Percentiles rank a stretch among this genome's conserved stretches.
phyloP scores from a whole-genome alignment of 2,329 filamentous ascomycete species.

The Fusarium coicis region DNA sequence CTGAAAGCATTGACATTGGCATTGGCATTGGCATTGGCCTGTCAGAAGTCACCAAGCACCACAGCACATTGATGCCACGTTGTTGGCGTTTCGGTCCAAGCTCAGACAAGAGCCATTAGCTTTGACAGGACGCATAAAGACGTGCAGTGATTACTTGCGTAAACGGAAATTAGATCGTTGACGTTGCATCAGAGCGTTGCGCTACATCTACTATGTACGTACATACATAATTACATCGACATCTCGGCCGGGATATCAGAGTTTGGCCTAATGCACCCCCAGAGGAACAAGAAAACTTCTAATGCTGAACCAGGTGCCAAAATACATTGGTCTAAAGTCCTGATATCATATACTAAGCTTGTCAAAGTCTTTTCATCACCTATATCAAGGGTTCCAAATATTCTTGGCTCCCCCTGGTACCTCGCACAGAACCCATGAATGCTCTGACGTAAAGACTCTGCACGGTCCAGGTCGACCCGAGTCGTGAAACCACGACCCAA shows the following conservation, averaged over 20 bases:
- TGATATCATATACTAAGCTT: not conserved
- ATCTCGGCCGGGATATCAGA: slow-evolving; percentile 33
- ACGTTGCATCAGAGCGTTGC: slow-evolving; percentile 17
- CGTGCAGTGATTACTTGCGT: slow-evolving; percentile 9
- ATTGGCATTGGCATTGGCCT: not conserved
- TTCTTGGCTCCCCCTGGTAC: not conserved
- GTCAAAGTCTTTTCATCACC: not conserved
- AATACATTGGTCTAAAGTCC: not conserved
- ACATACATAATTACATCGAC: not conserved
- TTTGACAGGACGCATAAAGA: slow-evolving; percentile 11
- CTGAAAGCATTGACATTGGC: not conserved
- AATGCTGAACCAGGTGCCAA: not conserved
- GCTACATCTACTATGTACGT: slow-evolving; percentile 1
- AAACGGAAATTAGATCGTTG: slow-evolving; percentile 16
- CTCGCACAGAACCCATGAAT: not conserved
- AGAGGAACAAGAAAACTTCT: not conserved
- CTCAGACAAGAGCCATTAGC: slow-evolving; percentile 13
- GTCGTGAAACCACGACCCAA: slow-evolving; percentile 12
- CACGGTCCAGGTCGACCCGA: slow-evolving; percentile 17
- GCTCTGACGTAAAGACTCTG: slow-evolving; percentile 32
- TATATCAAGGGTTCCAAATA: not conserved
- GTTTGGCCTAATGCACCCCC: slow-evolving; percentile 31
- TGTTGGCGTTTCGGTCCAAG: slow-evolving; percentile 21
- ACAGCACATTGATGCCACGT: slow-evolving; percentile 29
- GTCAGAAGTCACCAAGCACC: not conserved